Evolutionary conservation across 495 filamentous ascomycete species (phyloP), one percentile per base, ranked within the genome.

Genomic region (Neurospora sp.): DNA sequence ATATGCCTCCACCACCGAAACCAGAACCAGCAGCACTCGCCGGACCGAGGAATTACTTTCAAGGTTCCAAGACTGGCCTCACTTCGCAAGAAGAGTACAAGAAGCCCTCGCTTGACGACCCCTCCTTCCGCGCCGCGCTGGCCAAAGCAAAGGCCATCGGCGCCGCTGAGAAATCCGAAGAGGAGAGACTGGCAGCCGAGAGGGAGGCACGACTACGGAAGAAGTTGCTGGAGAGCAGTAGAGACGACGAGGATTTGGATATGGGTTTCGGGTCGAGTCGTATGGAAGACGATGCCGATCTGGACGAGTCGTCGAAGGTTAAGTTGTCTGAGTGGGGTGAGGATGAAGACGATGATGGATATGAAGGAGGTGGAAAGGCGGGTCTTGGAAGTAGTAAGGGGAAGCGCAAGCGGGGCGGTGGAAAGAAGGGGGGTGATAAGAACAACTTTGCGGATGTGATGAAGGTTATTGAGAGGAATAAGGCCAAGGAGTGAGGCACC

Each of bases 221-320:
- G 73, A 91, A 97, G 83, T 82, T 97, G 10, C 88, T 92, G 75
- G 87, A 89, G 61, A 87, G 90, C 59, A 91, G 92, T 74, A 87
- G 94, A 59, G 96, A 99, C 82, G 89, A 92, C 12, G 92, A 94
- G 59, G 96, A 99, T 82, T 88, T 99, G 83, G 96, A 99, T 76
- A 85, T 97, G 81, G 96, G 94, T 40, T 98, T 99, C 78, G 96
- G 96, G 8, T 91, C 91, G 18, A 94, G 91, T 75, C 88, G 94
- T 31, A 87, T 91, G 72, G 93, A 91, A 68, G 94, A 97, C 76
- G 91, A 90, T 48, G 93, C 91, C 45, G 94, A 97, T 69, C 70
- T 81, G 35, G 82, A 81, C 14, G 89, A 86, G 41, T 39, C 72
- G 16, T 61, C 85, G 71, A 88, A 84, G 74, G 84, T 93, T 59